Evolutionary conservation across 257 asterid genomes (phyloP).

Genomic region (Lantana camara): DNA sequence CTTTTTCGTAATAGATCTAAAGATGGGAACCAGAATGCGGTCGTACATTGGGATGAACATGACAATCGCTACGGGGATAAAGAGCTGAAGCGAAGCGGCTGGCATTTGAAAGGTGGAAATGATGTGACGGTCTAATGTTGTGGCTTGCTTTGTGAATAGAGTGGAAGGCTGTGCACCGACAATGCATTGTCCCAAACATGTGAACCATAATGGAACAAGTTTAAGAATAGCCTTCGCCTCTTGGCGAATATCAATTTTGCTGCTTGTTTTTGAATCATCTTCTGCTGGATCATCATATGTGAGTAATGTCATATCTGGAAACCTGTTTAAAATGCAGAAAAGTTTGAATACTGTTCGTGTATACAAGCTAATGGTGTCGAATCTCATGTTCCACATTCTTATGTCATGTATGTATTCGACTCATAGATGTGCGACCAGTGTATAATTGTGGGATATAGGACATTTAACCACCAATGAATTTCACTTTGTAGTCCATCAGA

Average conservation of each 20-base stretch:
- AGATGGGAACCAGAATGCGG: conserved; percentile 42
- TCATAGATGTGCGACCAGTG: too few species aligned
- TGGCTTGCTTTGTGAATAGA: conserved; percentile 47
- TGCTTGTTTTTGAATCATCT: neutral
- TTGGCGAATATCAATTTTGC: neutral
- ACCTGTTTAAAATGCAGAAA: conserved; percentile 8
- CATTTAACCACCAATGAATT: too few species aligned
- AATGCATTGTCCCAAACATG: conserved; percentile 33
- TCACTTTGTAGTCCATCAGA: too few species aligned
- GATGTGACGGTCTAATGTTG: conserved; percentile 38
- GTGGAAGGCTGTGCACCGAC: conserved; percentile 42
- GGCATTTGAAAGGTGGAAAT: conserved; percentile 29
- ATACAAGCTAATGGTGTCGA: too few species aligned
- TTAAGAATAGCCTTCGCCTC: conserved; percentile 36
- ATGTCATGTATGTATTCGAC: too few species aligned
- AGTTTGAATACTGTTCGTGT: too few species aligned
- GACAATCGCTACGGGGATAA: conserved; percentile 24
- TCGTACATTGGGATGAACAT: conserved; percentile 42
- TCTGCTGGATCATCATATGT: neutral
- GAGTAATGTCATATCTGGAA: conserved; percentile 24
- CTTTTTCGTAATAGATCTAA: conserved; percentile 35
- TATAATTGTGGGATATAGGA: too few species aligned
- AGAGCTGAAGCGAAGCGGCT: conserved; percentile 34
- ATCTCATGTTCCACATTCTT: too few species aligned
- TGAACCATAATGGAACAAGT: conserved; percentile 39